Conservation (phyloP, 768 basidiomycete genomes). For the Suillus subalutaceus region DNA sequence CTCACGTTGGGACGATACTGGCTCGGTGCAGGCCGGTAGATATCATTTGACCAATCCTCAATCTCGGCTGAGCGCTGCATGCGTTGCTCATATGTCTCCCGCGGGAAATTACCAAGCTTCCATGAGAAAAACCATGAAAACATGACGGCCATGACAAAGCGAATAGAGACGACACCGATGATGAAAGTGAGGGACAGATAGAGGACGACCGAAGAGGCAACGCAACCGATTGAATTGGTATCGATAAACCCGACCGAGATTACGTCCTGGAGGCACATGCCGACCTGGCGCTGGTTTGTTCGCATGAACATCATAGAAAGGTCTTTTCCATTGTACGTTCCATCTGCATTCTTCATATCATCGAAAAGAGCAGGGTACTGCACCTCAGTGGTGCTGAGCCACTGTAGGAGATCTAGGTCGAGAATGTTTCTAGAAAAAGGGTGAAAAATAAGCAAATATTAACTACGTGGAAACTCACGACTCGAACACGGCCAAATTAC, state of each 20-base stretch:
- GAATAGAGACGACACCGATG: conserved; percentile 92
- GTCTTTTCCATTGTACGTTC: conserved; percentile 80
- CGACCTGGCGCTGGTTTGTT: conserved; percentile 64
- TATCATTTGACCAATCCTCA: conserved; percentile 95
- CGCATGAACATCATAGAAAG: conserved; percentile 86
- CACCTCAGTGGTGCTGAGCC: conserved; percentile 83
- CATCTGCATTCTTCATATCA: conserved; percentile 66
- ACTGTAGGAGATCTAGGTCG: conserved; percentile 82
- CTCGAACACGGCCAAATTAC: conserved; percentile 94
- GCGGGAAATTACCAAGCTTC: conserved; percentile 90
- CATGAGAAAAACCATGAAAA: conserved; percentile 99
- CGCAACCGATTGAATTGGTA: conserved; percentile 92
- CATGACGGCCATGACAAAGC: conserved; percentile 95
- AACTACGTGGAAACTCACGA: conserved; percentile 57
- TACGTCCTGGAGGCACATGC: conserved; percentile 84
- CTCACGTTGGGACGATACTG: conserved; percentile 87
- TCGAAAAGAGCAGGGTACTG: conserved; percentile 85
- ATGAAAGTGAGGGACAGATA: conserved; percentile 97
- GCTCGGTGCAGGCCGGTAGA: conserved; percentile 91
- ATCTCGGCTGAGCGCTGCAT: conserved; percentile 90
- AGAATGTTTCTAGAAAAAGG: conserved; percentile 68
- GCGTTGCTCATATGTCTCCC: conserved; percentile 90
- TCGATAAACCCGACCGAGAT: conserved; percentile 93
- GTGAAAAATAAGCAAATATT: conserved; percentile 11
- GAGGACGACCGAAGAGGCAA: conserved; percentile 92